Conservation (phyloP, 352 stramenopile species). For the Pythium rishiriense region DNA sequence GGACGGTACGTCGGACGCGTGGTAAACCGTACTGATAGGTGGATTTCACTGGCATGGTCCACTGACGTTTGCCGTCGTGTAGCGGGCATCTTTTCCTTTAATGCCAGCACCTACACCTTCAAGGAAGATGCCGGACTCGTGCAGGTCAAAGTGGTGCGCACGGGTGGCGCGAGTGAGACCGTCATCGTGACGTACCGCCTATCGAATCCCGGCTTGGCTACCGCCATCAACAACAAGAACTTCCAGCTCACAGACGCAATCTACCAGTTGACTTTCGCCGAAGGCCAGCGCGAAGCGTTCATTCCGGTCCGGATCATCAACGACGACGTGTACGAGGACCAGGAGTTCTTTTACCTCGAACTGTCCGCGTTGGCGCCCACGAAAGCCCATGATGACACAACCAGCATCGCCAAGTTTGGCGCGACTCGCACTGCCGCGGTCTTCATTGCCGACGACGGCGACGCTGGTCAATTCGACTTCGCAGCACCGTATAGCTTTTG, state of each 20-base stretch:
- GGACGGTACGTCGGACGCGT: slow-evolving; percentile 35
- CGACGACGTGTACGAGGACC: slow-evolving; percentile 56
- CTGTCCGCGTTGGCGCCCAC: slow-evolving; percentile 37
- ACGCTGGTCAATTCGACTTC: slow-evolving; percentile 69
- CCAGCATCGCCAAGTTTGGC: slow-evolving; percentile 42
- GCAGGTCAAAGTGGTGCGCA: slow-evolving; percentile 50
- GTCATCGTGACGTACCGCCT: slow-evolving; percentile 50
- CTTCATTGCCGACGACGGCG: slow-evolving; percentile 61
- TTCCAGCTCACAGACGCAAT: slow-evolving; percentile 45
- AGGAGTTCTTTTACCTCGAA: slow-evolving; percentile 68
- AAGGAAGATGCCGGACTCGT: slow-evolving; percentile 42
- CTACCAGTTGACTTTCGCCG: slow-evolving; percentile 47
- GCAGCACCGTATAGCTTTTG: slow-evolving; percentile 52
- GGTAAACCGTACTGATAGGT: too few relatives aligned
- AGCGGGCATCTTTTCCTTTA: slow-evolving; percentile 65
- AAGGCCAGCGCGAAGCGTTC: slow-evolving; percentile 45
- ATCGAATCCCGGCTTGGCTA: slow-evolving; percentile 44
- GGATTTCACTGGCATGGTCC: too few relatives aligned
- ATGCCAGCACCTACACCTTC: slow-evolving; percentile 52
- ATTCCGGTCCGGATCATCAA: slow-evolving; percentile 61
- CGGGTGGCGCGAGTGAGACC: slow-evolving; percentile 38
- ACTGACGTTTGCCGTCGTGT: too few relatives aligned
- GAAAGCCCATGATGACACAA: slow-evolving; percentile 34
- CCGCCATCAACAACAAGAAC: slow-evolving; percentile 61
- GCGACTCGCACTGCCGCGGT: slow-evolving; percentile 32